phyloP scores from a whole-genome alignment of 2,329 filamentous ascomycete species.

The Pyrenophora seminiperda region DNA sequence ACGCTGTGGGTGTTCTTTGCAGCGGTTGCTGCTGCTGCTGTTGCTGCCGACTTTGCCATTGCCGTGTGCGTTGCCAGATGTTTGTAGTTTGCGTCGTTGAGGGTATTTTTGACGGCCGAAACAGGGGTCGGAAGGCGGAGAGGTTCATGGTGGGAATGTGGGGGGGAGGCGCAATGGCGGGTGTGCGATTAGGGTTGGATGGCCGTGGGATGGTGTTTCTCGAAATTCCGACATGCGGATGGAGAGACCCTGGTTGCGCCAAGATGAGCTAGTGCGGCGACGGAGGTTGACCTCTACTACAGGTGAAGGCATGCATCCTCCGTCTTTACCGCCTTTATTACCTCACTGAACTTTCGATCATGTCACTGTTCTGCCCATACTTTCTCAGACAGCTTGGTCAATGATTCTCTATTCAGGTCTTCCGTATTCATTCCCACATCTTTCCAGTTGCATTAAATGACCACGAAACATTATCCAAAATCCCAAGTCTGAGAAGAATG shows the following conservation, averaged over 20 bases:
- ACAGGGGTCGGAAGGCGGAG: conserved; percentile 31
- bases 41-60: conserved; percentile 14
- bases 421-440: no score
- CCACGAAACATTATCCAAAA: no score
- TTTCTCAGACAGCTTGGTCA: no score
- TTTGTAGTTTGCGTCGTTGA: conserved; percentile 15
- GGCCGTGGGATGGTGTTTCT: neutral
- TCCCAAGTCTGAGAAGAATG: no score
- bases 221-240: conserved; percentile 1
- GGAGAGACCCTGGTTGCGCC: conserved; percentile 2
- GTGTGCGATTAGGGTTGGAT: neutral
- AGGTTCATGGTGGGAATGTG: conserved; percentile 36
- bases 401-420: no score
- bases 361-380: no score
- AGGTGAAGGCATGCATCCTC: no score
- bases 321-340: no score
- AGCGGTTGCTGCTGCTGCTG: neutral
- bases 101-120: conserved; percentile 23
- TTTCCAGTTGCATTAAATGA: no score
- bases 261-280: conserved; percentile 1
- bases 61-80: conserved; percentile 15
- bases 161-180: conserved; percentile 1
- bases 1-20: conserved; percentile 18
- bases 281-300: no score
- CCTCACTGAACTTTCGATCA: no score